phyloP scores from a whole-genome alignment of 192 early-diverging fungal genomes.

The Helicostylum pulchrum region DNA sequence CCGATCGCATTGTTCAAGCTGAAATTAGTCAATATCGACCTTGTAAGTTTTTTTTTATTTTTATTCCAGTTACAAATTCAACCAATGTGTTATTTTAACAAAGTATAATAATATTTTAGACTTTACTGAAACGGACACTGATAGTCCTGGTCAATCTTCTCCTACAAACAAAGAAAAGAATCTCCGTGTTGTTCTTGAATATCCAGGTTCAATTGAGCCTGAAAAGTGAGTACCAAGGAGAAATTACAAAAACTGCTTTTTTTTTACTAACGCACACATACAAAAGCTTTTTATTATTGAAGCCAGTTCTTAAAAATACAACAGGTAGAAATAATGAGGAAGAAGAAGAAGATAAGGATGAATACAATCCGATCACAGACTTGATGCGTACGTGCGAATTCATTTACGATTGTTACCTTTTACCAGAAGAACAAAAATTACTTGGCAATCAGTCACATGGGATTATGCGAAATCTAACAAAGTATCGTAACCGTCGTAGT shows the following conservation, averaged over 20 bases:
- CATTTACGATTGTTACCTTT: constrained; percentile 64
- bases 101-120: neutral
- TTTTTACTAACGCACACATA: neutral
- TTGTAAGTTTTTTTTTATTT: constrained; percentile 31
- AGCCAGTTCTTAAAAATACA: constrained; percentile 37
- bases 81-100: too few relatives aligned
- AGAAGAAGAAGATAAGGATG: constrained; percentile 56
- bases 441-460: constrained; percentile 70
- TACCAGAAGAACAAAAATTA: constrained; percentile 38
- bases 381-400: constrained; percentile 64
- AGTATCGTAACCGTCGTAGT: constrained; percentile 70
- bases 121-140: neutral
- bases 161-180: neutral
- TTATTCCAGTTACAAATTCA: too few relatives aligned
- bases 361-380: constrained; percentile 85
- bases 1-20: constrained; percentile 42
- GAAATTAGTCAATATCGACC: constrained; percentile 40
- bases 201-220: constrained; percentile 6
- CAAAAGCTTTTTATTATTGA: constrained; percentile 43
- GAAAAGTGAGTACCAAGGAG: neutral
- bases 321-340: constrained; percentile 32
- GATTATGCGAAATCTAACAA: constrained; percentile 70
- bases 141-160: neutral
- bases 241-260: too few relatives aligned
- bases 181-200: constrained; percentile 6